These are phyloP conservation scores for Dothiorella sarmentorum DNA, from an alignment of 2,329 filamentous ascomycete species.

Conservation along the genomic window DNA sequence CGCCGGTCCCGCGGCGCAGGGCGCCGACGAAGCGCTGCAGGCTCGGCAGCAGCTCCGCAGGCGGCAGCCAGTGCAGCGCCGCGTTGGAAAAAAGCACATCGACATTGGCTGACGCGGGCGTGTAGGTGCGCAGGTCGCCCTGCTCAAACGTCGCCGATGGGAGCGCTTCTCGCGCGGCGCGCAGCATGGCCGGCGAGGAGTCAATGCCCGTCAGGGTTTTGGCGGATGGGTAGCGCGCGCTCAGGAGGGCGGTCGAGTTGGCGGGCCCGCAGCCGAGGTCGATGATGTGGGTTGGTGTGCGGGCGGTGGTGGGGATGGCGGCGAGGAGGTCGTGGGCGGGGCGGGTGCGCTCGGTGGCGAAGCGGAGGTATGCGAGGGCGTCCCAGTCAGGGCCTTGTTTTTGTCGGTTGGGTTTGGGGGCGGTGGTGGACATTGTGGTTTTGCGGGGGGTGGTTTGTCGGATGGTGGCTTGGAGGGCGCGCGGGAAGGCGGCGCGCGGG, in stretches of 20 bases:
- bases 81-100: constrained; percentile 57
- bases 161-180: constrained; percentile 42
- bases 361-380: constrained; percentile 57
- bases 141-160: constrained; percentile 28
- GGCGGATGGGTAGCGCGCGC: constrained; percentile 46
- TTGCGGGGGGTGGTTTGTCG: too few species aligned
- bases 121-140: constrained; percentile 28
- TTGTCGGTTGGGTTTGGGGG: background rate
- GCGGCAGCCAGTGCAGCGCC: constrained; percentile 57
- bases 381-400: constrained; percentile 57
- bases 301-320: constrained; percentile 36
- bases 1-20: constrained; percentile 44
- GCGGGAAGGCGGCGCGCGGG: too few species aligned
- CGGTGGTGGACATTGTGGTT: background rate
- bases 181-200: constrained; percentile 55
- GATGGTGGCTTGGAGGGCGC: too few species aligned
- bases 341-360: constrained; percentile 51
- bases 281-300: constrained; percentile 41
- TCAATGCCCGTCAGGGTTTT: constrained; percentile 53
- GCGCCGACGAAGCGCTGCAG: constrained; percentile 44
- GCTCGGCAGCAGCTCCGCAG: constrained; percentile 42
- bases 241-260: constrained; percentile 54
- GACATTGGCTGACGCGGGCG: constrained; percentile 23
- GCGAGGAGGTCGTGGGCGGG: constrained; percentile 53
- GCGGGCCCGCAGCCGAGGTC: constrained; percentile 61